Percentiles rank a stretch among this genome's conserved stretches.
Conservation (phyloP, 1,139 yeast species). For the Geotrichum citri-aurantii region DNA sequence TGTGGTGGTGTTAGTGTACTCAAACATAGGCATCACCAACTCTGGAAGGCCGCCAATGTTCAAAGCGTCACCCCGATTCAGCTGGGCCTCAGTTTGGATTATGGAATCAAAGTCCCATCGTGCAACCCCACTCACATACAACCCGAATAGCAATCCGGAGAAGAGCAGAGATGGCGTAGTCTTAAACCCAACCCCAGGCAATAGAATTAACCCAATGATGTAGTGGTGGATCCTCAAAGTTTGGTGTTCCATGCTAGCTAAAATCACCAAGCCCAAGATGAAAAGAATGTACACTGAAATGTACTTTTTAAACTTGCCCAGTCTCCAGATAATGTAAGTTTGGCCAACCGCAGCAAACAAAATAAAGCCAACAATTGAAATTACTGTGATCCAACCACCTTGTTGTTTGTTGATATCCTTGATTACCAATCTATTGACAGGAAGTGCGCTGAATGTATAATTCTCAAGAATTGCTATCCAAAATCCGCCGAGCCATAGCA, state of each 20-base stretch:
- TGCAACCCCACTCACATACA: constrained; percentile 77
- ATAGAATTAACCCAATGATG: constrained; percentile 65
- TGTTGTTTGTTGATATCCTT: constrained; percentile 67
- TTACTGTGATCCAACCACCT: constrained; percentile 67
- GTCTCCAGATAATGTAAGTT: constrained; percentile 72
- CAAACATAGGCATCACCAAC: constrained; percentile 38
- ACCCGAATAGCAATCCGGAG: constrained; percentile 80
- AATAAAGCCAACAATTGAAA: constrained; percentile 44
- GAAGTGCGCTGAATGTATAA: constrained; percentile 79
- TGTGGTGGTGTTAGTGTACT: constrained; percentile 11
- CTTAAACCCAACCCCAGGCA: constrained; percentile 66
- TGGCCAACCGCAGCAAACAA: constrained; percentile 58
- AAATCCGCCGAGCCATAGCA: constrained; percentile 73
- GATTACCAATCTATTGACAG: constrained; percentile 75
- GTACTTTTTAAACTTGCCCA: constrained; percentile 65
- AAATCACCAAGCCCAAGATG: constrained; percentile 42
- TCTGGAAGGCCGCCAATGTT: constrained; percentile 48
- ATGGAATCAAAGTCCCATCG: constrained; percentile 93
- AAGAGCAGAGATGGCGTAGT: constrained; percentile 69
- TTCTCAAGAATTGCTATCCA: constrained; percentile 86
- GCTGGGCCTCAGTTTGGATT: constrained; percentile 65
- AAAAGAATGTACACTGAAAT: constrained; percentile 47
- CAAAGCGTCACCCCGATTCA: constrained; percentile 71
- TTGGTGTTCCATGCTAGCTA: constrained; percentile 59
- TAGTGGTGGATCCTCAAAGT: constrained; percentile 85